These are phyloP conservation scores for Mycena polygramma DNA, from an alignment of 768 basidiomycete genomes.

Conservation along the genomic window DNA sequence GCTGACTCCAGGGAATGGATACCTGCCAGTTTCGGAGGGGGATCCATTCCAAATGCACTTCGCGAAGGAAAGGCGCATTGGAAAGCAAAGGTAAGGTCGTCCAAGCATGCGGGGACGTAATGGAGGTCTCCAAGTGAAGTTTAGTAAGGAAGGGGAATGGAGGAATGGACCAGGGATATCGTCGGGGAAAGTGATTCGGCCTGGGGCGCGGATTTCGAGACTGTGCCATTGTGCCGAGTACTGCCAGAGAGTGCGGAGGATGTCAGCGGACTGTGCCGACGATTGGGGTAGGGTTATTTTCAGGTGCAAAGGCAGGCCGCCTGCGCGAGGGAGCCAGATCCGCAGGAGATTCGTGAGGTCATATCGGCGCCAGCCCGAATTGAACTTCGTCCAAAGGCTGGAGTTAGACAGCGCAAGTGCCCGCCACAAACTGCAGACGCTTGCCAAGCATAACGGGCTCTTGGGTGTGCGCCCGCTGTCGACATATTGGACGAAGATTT, in stretches of 20 bases:
- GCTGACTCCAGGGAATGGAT: not conserved
- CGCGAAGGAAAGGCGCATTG: not conserved
- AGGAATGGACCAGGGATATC: not conserved
- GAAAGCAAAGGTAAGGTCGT: not conserved
- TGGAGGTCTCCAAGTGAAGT: not conserved
- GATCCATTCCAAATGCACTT: not conserved
- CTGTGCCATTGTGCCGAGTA: not conserved
- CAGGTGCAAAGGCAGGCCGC: not conserved
- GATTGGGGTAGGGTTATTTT: constrained; percentile 4
- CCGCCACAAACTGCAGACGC: too few relatives aligned
- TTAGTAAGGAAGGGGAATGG: not conserved
- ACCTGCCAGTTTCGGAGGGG: not conserved
- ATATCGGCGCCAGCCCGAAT: not conserved
- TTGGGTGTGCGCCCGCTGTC: too few relatives aligned
- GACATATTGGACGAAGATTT: too few relatives aligned
- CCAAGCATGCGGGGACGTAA: not conserved
- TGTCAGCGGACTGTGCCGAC: not conserved
- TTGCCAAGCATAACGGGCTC: too few relatives aligned
- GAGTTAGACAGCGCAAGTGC: too few relatives aligned
- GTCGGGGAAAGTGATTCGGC: constrained; percentile 7
- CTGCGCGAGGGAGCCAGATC: constrained; percentile 8
- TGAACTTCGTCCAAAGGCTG: too few relatives aligned
- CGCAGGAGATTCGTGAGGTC: not conserved
- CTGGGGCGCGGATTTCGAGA: not conserved
- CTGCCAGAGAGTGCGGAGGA: not conserved